phyloP scores from a whole-genome alignment of 2,329 filamentous ascomycete genomes.

The Alternaria hordeiaustralica region DNA sequence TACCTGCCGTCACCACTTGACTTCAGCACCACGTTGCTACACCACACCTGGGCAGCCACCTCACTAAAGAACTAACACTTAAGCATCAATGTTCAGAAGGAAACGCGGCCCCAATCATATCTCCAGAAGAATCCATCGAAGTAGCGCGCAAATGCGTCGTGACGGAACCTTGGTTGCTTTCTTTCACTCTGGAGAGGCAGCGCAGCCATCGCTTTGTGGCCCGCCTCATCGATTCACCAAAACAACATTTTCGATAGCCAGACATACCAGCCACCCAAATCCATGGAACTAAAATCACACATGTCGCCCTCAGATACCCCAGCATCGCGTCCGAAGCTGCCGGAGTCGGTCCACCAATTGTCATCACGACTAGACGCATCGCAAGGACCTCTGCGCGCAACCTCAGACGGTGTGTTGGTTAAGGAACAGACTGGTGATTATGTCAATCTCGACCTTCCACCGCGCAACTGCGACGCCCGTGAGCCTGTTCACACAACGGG shows the following conservation, averaged over 20 bases:
- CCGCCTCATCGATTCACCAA: not conserved
- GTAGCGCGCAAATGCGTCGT: not conserved
- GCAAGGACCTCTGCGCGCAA: constrained; percentile 2
- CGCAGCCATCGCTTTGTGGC: not conserved
- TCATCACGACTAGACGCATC: constrained; percentile 1
- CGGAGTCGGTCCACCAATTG: not conserved
- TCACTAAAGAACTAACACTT: not conserved
- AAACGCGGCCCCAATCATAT: not conserved
- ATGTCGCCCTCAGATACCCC: not conserved
- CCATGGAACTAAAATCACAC: not conserved
- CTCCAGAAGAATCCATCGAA: not conserved
- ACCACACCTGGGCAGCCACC: not conserved
- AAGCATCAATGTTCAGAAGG: not conserved
- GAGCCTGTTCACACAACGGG: not conserved
- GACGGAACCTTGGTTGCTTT: not conserved
- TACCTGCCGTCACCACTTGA: not conserved
- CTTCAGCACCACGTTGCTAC: not conserved
- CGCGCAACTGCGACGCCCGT: not conserved
- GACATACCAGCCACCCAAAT: not conserved
- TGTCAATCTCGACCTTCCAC: constrained; percentile 10
- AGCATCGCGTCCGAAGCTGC: not conserved
- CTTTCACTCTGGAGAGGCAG: not conserved
- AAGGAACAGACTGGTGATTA: constrained; percentile 13
- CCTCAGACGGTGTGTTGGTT: constrained; percentile 8
- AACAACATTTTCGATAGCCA: not conserved